Evolutionary conservation across 1,284 basidiomycete species (phyloP).

Genomic region (Xanthoconium separans): DNA sequence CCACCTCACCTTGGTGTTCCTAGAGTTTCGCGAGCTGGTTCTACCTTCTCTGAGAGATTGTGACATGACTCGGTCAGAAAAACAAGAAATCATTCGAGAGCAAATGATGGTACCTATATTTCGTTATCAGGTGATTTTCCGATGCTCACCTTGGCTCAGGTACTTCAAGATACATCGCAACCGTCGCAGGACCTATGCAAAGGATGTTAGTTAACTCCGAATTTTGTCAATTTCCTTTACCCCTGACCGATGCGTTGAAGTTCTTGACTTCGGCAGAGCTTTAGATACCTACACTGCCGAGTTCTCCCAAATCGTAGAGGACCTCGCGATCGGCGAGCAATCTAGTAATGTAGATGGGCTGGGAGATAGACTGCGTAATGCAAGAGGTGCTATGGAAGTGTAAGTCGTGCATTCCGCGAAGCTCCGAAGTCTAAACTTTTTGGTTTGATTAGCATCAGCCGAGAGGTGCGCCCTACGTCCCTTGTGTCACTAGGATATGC

Average conservation of each 20-base stretch:
- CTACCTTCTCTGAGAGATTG: conserved; percentile 15
- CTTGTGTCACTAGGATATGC: background rate
- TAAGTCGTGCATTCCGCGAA: background rate
- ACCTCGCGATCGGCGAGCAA: conserved; percentile 5
- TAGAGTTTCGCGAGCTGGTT: conserved; percentile 21
- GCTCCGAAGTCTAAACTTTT: conserved; percentile 1
- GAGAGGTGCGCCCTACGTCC: conserved; percentile 9
- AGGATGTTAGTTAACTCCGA: conserved; percentile 10
- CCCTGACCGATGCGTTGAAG: background rate
- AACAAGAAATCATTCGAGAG: conserved; percentile 15
- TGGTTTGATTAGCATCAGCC: conserved; percentile 12
- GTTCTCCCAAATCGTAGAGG: conserved; percentile 16
- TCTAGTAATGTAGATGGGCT: conserved; percentile 7
- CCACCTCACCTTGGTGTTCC: background rate
- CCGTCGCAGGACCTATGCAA: conserved; percentile 21
- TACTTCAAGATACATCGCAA: conserved; percentile 13
- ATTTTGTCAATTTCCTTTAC: background rate
- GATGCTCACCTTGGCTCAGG: conserved; percentile 8
- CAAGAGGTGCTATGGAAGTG: conserved; percentile 17
- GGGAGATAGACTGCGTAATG: background rate
- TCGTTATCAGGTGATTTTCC: background rate
- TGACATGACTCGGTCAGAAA: conserved; percentile 7
- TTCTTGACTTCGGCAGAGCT: conserved; percentile 17
- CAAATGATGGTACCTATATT: conserved; percentile 12
- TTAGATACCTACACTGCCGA: conserved; percentile 16